Conservation (phyloP, 1,284 basidiomycete genomes). For the Moniliophthora roreri region DNA sequence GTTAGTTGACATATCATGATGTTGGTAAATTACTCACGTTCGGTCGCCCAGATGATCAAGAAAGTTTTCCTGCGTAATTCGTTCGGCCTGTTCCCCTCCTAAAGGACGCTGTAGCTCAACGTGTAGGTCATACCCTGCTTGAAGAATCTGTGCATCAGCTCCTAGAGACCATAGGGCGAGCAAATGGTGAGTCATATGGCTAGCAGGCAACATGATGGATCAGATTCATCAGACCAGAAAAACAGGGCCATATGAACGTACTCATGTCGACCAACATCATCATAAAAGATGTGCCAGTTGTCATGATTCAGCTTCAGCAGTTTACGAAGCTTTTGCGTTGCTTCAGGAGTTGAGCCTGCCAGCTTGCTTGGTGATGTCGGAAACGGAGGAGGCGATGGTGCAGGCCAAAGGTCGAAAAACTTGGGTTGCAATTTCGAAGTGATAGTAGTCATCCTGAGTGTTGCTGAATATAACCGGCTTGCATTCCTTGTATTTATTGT, state of each 20-base stretch:
- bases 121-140: slow-evolving; percentile 42
- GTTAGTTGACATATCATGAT: slow-evolving; percentile 30
- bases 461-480: too few relatives aligned
- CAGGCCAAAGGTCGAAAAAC: background rate
- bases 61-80: slow-evolving; percentile 45
- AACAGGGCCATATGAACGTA: slow-evolving; percentile 18
- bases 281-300: slow-evolving; percentile 45
- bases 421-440: background rate
- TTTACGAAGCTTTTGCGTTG: slow-evolving; percentile 31
- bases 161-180: slow-evolving; percentile 52
- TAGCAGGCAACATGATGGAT: too few relatives aligned
- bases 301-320: slow-evolving; percentile 41
- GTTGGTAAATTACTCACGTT: slow-evolving; percentile 36
- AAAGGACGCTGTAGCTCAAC: slow-evolving; percentile 33
- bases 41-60: slow-evolving; percentile 47
- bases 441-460: background rate
- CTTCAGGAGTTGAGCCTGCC: slow-evolving; percentile 29
- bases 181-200: slow-evolving; percentile 52
- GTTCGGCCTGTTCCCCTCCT: slow-evolving; percentile 37
- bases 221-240: slow-evolving; percentile 6
- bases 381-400: background rate
- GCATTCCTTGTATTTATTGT: too few relatives aligned
- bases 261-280: slow-evolving; percentile 44
- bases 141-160: slow-evolving; percentile 38
- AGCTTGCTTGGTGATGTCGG: slow-evolving; percentile 11